These are phyloP conservation scores for Penicillium robsamsonii DNA, from an alignment of 495 filamentous ascomycete species.

Conservation along the genomic window DNA sequence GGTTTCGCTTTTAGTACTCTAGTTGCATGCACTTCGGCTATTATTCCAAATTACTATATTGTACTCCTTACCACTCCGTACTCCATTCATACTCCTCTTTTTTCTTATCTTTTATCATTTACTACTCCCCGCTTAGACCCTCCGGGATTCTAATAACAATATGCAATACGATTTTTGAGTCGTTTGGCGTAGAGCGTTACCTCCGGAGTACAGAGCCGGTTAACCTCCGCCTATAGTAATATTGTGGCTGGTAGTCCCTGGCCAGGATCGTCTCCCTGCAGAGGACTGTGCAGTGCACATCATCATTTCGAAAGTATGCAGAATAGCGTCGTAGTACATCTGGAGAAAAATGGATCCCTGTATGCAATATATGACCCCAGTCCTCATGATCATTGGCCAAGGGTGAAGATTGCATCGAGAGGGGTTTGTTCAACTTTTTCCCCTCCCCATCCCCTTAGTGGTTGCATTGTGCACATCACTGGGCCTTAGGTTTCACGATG, in stretches of 20 bases:
- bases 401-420: not conserved
- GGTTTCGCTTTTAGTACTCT: not conserved
- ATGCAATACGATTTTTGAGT: constrained; percentile 11
- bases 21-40: not conserved
- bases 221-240: constrained; percentile 5
- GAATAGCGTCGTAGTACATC: constrained; percentile 4
- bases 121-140: not conserved
- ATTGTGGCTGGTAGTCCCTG: constrained; percentile 7
- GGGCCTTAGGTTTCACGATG: constrained; percentile 20
- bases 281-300: constrained; percentile 24
- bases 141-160: not conserved
- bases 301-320: constrained; percentile 19
- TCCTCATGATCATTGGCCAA: constrained; percentile 6
- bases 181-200: not conserved
- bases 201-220: constrained; percentile 16
- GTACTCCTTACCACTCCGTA: not conserved
- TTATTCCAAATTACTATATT: not conserved
- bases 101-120: not conserved
- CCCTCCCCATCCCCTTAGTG: constrained; percentile 6
- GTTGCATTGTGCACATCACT: constrained; percentile 26
- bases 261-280: constrained; percentile 9
- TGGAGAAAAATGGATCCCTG: constrained; percentile 9
- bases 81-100: not conserved
- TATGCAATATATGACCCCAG: constrained; percentile 3
- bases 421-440: constrained; percentile 7